Conservation (phyloP, 345 rosid genomes). For the Sonneratia caseolaris region DNA sequence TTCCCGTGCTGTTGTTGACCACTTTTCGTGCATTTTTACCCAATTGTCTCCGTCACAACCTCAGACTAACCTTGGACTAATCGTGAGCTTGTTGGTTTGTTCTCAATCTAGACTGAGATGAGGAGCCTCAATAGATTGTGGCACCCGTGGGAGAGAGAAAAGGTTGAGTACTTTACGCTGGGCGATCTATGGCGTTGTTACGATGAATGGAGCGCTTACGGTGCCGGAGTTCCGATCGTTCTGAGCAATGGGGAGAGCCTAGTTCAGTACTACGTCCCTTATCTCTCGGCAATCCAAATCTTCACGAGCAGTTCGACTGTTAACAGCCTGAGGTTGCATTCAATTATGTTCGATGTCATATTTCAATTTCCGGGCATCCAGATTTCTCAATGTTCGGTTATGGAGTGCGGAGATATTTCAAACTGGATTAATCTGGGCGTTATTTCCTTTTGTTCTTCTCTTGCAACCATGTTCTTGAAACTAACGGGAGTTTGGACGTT, state of each 20-base stretch:
- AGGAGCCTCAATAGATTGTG: conserved; percentile 61
- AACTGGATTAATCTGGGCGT: too few species aligned
- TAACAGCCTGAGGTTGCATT: conserved; percentile 34
- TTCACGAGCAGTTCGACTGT: conserved; percentile 31
- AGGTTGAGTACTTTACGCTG: conserved; percentile 31
- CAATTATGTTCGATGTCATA: not conserved
- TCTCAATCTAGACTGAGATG: conserved; percentile 45
- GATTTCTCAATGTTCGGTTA: not conserved
- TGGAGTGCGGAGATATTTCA: not conserved
- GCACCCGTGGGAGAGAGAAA: conserved; percentile 50
- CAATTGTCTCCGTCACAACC: too few species aligned
- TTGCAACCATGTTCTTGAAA: too few species aligned
- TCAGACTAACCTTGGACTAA: not conserved
- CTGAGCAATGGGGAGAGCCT: conserved; percentile 30
- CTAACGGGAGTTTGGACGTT: not conserved
- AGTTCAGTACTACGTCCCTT: conserved; percentile 49
- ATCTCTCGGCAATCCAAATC: conserved; percentile 46
- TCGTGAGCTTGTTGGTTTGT: not conserved
- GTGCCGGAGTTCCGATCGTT: conserved; percentile 39
- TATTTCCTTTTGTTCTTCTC: too few species aligned
- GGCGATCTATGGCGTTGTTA: conserved; percentile 42
- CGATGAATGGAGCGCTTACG: conserved; percentile 53
- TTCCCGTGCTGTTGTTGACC: not conserved
- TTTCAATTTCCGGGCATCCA: not conserved
- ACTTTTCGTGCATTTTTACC: not conserved